A percentile compares a stretch with the other conserved stretches of the same genome.
Conservation (phyloP, 83 land plant genomes). For the Larix sibirica region DNA sequence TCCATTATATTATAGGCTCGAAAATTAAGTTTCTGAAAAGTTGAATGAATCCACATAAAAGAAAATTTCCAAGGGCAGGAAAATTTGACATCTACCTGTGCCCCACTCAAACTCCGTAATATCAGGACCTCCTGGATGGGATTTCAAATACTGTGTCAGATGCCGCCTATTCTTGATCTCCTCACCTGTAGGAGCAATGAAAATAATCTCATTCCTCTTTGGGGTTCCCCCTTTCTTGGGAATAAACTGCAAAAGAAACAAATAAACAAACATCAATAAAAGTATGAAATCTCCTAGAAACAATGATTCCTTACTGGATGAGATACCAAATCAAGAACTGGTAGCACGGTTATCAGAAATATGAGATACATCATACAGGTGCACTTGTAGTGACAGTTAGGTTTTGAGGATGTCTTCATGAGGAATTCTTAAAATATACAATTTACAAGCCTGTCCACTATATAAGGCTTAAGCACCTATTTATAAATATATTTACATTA, state of each 20-base stretch:
- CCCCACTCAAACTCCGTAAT: slow-evolving; percentile 57
- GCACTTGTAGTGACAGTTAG: too few species aligned
- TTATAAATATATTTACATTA: too few species aligned
- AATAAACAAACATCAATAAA: slow-evolving; percentile 14
- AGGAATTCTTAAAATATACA: too few species aligned
- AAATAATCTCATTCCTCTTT: slow-evolving; percentile 45
- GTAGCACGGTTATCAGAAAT: not conserved
- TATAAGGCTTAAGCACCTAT: too few species aligned
- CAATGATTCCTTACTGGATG: not conserved
- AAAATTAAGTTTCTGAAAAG: not conserved
- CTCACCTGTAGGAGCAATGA: slow-evolving; percentile 58
- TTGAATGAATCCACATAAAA: not conserved
- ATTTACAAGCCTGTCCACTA: too few species aligned
- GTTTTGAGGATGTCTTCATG: too few species aligned
- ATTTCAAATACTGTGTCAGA: slow-evolving; percentile 49
- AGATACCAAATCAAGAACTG: not conserved
- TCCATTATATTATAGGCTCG: not conserved
- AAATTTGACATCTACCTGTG: slow-evolving; percentile 26
- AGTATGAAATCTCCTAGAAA: slow-evolving; percentile 4
- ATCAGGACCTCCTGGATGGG: slow-evolving; percentile 44
- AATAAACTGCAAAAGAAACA: slow-evolving; percentile 29
- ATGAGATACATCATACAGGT: too few species aligned
- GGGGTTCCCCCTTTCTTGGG: slow-evolving; percentile 50
- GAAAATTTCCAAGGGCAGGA: not conserved
- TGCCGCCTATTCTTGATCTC: slow-evolving; percentile 50